Base-by-base conservation (phyloP, 2,329 filamentous ascomycete species). In the Ascosphaera apis region DNA sequence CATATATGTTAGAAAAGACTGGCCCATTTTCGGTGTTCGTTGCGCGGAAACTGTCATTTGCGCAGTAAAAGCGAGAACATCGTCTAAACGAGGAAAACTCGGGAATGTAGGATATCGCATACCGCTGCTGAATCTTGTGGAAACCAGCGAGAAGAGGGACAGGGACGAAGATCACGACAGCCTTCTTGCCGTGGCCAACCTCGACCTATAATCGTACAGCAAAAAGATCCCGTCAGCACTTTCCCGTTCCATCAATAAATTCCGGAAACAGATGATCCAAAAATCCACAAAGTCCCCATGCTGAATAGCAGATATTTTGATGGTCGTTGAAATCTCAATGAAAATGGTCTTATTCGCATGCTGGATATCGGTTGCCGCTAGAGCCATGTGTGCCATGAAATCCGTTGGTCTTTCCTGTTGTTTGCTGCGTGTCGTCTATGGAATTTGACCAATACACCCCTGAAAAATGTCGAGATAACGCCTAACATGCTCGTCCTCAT, bases 161-260 rank as follows among this genome's bases (percentile, higher is more conserved):
- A 62, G 88, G 88, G 73, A 98, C 88, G 80, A 98, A 98, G 80
- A 98, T 91, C 73, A 92, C 86, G 71, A 98, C 88, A 61, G 88
- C 88, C 79, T 95, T 98, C 76, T 92, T 92, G 76, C 88, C 88
- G 72, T 95, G 84, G 72, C 88, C 88, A 69, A 95, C 86, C 73
- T 98, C 88, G 72, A 98, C 27, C 34, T 33, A 33, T 5, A 3
- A 15, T 17, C 13, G 31, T n/a, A 4, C 27, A 30, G n/a, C 5
- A 25, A 30, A 30, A n/a, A 12, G 4, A 30, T 4, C 27, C 27
- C n/a, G 27, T 30, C 27, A 30, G 27, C 27, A 30, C n/a, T 30
- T 30, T 13, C 27, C 27, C 27, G n/a, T 12, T 30, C 27, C 27
- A 4, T 30, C 27, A 13, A 12, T 6, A 12, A 6, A 4, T 30